phyloP scores from a whole-genome alignment of 2,329 filamentous ascomycete genomes.

The Aspergillus aculeatinus region DNA sequence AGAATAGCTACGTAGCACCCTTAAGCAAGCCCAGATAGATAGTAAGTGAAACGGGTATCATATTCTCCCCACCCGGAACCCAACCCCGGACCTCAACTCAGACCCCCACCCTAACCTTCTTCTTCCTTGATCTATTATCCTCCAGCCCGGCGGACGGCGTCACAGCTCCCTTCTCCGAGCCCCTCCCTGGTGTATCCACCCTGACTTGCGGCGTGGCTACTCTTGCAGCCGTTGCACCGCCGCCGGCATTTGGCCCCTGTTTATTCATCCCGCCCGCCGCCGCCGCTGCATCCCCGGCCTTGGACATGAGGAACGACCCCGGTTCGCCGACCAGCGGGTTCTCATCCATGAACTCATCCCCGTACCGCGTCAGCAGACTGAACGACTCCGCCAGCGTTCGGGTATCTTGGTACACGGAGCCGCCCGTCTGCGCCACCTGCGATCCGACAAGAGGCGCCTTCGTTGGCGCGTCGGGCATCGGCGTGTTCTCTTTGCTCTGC shows the following conservation, averaged over 20 bases:
- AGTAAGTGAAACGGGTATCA: background rate
- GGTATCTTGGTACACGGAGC: slow-evolving; percentile 35
- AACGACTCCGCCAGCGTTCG: slow-evolving; percentile 51
- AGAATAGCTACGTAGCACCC: too few relatives aligned
- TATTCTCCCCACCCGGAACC: background rate
- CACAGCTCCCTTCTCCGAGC: slow-evolving; percentile 28
- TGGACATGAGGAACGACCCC: slow-evolving; percentile 59
- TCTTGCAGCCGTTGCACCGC: slow-evolving; percentile 11
- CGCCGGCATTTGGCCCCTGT: slow-evolving; percentile 11
- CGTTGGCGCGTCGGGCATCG: slow-evolving; percentile 41
- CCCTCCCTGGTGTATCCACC: slow-evolving; percentile 33
- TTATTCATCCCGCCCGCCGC: slow-evolving; percentile 17
- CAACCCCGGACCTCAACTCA: slow-evolving; percentile 12
- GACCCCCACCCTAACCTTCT: slow-evolving; percentile 35
- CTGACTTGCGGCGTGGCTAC: slow-evolving; percentile 35
- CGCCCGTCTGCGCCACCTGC: slow-evolving; percentile 17
- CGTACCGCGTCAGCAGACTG: slow-evolving; percentile 53
- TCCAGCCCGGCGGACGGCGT: slow-evolving; percentile 34
- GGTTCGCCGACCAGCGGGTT: slow-evolving; percentile 63
- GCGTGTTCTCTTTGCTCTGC: slow-evolving; percentile 51
- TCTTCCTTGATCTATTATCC: slow-evolving; percentile 37
- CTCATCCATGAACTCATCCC: slow-evolving; percentile 64
- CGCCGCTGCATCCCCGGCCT: slow-evolving; percentile 33
- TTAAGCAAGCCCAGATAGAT: too few relatives aligned
- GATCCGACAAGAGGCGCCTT: slow-evolving; percentile 29